Evolutionary conservation across 805 yeast species (phyloP).

Genomic region (Cephaloascus fragrans): DNA sequence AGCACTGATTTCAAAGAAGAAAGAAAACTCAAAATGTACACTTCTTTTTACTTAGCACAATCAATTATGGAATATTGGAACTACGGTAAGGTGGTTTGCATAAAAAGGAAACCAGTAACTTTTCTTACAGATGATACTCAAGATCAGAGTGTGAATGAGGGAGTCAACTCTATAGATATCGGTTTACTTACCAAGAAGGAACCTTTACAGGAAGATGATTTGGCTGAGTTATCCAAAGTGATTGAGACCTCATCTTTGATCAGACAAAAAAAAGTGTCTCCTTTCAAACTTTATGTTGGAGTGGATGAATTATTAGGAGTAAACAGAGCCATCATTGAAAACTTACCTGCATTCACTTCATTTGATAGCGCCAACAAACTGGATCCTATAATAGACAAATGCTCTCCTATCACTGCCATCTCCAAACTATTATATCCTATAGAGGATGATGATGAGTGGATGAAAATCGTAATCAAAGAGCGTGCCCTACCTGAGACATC

Average conservation of each 20-base stretch:
- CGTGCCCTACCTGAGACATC: conserved; percentile 25
- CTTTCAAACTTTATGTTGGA: conserved; percentile 37
- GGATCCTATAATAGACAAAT: conserved; percentile 16
- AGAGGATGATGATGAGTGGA: conserved; percentile 58
- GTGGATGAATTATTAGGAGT: conserved; percentile 30
- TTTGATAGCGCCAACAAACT: conserved; percentile 25
- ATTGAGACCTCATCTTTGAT: conserved; percentile 15
- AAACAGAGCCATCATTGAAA: conserved; percentile 36
- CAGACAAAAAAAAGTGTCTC: conserved; percentile 11
- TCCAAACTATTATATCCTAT: conserved; percentile 57
- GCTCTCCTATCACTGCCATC: conserved; percentile 39
- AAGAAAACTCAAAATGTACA: conserved; percentile 57
- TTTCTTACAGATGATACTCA: conserved; percentile 6
- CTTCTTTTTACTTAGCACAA: conserved; percentile 60
- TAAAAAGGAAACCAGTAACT: conserved; percentile 38
- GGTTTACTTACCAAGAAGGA: conserved; percentile 20
- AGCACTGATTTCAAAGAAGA: conserved; percentile 68
- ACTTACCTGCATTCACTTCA: conserved; percentile 37
- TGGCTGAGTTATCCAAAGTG: conserved; percentile 15
- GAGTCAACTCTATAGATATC: conserved; percentile 23
- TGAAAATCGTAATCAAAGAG: conserved; percentile 43
- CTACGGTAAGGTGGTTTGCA: conserved; percentile 57
- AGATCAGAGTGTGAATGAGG: conserved; percentile 5
- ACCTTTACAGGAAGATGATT: conserved; percentile 19
- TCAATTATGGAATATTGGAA: conserved; percentile 73